Evolutionary conservation across 2,329 filamentous ascomycete species (phyloP), one percentile per base, ranked within the genome.

Genomic region (Cercospora sp.): DNA sequence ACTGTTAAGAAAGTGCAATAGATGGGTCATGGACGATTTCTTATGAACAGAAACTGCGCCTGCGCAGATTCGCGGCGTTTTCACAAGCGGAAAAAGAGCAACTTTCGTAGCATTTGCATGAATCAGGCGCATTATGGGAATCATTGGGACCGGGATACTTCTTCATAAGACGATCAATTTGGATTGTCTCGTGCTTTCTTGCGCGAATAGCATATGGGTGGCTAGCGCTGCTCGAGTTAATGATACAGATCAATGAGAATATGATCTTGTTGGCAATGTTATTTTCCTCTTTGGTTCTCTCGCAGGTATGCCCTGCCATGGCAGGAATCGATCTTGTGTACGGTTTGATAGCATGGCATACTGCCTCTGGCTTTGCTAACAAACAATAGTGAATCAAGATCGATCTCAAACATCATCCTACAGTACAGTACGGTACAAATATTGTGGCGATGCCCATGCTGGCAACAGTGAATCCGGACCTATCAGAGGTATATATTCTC

Each of bases 1-100:
- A 75, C 51, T 5, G 61, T 55, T 28, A 70, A 70, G 78, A 84
- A 84, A 76, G 72, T 78, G 67, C 78, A 79, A 63, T 74, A 71
- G 53, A 59, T 5, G 62, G 53, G 62, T 20, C n/a, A 16, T 16
- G 61, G n/a, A 23, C 13, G 31, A 39, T 59, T 31, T 59, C 3
- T 23, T 18, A 64, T 59, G 53, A 36, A 63, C 31, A 63, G 18
- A 42, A 20, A 57, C 36, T 63, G 61, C 61, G 45, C 55, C 31
- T 53, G 61, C 61, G 45, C 61, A 63, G 61, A 20, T 55, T 55
- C 48, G 61, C 61, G 61, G 61, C 61, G 61, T 57, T 39, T 51
- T 16, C 3, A 20, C 30, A 31, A 39, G 36, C 36, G 60, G 30
- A 13, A 45, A 20, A 64, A n/a, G 28, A 59, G 48, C 48, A 36